Evolutionary conservation across 169 alveolate genomes (phyloP).

Genomic region (Theileria equi): DNA sequence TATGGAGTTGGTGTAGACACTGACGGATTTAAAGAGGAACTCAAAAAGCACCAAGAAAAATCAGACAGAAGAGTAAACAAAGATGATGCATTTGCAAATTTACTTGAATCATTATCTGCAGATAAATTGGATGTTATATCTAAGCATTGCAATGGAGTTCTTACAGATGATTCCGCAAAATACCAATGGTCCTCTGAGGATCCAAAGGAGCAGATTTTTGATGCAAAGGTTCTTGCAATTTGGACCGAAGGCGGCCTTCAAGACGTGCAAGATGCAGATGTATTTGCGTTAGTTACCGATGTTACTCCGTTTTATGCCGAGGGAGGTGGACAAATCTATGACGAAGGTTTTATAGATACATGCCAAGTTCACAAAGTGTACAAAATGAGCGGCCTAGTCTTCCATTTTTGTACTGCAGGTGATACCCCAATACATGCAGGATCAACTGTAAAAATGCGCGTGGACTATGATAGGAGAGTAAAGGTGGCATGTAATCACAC

Average conservation of each 20-base stretch:
- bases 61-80: constrained; percentile 72
- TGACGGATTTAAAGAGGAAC: constrained; percentile 77
- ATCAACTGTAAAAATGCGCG: constrained; percentile 47
- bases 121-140: constrained; percentile 67
- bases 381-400: constrained; percentile 81
- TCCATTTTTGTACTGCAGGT: constrained; percentile 77
- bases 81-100: constrained; percentile 23
- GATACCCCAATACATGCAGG: background rate
- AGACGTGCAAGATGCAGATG: constrained; percentile 19
- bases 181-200: constrained; percentile 63
- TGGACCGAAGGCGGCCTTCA: constrained; percentile 62
- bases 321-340: constrained; percentile 83
- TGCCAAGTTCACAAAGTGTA: constrained; percentile 81
- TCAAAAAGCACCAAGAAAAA: constrained; percentile 75
- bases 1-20: constrained; percentile 72
- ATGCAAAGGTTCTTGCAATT: constrained; percentile 67
- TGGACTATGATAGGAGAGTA: constrained; percentile 82
- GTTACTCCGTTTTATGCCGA: constrained; percentile 86
- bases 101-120: constrained; percentile 66
- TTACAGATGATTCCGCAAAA: constrained; percentile 67
- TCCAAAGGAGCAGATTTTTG: constrained; percentile 6
- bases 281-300: constrained; percentile 79
- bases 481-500: constrained; percentile 89
- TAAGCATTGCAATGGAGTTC: constrained; percentile 3
- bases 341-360: constrained; percentile 66